These are phyloP conservation scores for Suillus brevipes DNA, from an alignment of 768 basidiomycete species.

Conservation along the genomic window DNA sequence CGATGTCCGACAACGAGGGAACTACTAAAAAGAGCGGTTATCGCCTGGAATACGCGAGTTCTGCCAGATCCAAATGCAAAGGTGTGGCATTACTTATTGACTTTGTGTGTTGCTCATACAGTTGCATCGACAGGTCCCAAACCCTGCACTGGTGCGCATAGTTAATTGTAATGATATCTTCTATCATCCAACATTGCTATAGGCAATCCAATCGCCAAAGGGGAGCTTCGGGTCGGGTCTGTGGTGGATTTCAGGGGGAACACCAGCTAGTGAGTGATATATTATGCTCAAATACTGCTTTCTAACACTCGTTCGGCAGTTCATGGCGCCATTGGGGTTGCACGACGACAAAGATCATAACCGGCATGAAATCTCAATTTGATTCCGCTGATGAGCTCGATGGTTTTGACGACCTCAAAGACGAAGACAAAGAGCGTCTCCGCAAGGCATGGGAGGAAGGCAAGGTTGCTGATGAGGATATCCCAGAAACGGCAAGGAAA, in stretches of 20 bases:
- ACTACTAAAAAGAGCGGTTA: constrained; percentile 50
- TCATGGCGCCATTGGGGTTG: constrained; percentile 94
- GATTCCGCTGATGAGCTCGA: constrained; percentile 70
- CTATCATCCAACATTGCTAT: constrained; percentile 18
- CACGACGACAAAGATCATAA: constrained; percentile 64
- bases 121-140: constrained; percentile 58
- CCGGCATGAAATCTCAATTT: constrained; percentile 67
- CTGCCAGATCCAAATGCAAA: constrained; percentile 75
- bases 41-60: constrained; percentile 74
- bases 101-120: constrained; percentile 23
- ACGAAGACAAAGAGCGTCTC: constrained; percentile 72
- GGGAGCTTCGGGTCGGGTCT: constrained; percentile 68
- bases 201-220: constrained; percentile 77
- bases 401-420: constrained; percentile 73
- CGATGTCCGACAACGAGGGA: constrained; percentile 39
- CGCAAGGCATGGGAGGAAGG: constrained; percentile 74
- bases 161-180: not conserved
- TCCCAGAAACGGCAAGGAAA: constrained; percentile 73
- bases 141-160: constrained; percentile 63
- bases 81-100: constrained; percentile 37
- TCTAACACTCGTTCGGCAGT: constrained; percentile 35
- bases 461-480: constrained; percentile 79
- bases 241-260: constrained; percentile 74
- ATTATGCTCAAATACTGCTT: constrained; percentile 4
- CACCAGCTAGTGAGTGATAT: constrained; percentile 56